Evolutionary conservation across 2,329 filamentous ascomycete species (phyloP).

Genomic region (Cytospora piceae): DNA sequence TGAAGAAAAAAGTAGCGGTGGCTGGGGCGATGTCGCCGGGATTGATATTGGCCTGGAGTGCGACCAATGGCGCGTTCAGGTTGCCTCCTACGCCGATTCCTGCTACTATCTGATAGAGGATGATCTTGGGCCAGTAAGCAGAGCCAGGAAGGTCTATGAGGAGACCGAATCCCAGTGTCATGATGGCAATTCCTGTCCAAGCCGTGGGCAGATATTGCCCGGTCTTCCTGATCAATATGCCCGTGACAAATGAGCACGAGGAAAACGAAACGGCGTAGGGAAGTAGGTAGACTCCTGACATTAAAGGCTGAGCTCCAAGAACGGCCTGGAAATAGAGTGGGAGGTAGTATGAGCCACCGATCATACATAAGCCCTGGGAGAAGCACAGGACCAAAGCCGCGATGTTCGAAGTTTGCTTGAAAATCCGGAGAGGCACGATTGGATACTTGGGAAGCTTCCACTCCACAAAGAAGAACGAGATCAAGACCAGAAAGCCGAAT

Average conservation of each 20-base stretch:
- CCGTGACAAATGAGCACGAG: constrained; percentile 19
- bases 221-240: constrained; percentile 48
- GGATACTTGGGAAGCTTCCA: constrained; percentile 64
- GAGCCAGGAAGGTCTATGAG: constrained; percentile 56
- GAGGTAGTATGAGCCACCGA: constrained; percentile 67
- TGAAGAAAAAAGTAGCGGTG: constrained; percentile 62
- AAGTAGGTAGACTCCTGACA: constrained; percentile 58
- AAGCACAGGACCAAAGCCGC: constrained; percentile 35
- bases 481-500: constrained; percentile 54
- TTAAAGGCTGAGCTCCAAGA: constrained; percentile 53
- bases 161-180: constrained; percentile 60
- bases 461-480: constrained; percentile 61
- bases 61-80: constrained; percentile 63
- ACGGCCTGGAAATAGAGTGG: constrained; percentile 71
- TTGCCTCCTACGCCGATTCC: constrained; percentile 62
- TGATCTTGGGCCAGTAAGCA: constrained; percentile 47
- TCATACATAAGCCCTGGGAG: constrained; percentile 51
- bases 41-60: constrained; percentile 62
- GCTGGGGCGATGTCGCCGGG: constrained; percentile 61
- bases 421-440: constrained; percentile 64
- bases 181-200: constrained; percentile 51
- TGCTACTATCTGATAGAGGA: constrained; percentile 57
- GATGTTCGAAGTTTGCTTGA: constrained; percentile 56
- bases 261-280: constrained; percentile 56
- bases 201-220: constrained; percentile 60